Base-by-base conservation (phyloP, 1,139 yeast species). In the Debaryomyces sp. region DNA sequence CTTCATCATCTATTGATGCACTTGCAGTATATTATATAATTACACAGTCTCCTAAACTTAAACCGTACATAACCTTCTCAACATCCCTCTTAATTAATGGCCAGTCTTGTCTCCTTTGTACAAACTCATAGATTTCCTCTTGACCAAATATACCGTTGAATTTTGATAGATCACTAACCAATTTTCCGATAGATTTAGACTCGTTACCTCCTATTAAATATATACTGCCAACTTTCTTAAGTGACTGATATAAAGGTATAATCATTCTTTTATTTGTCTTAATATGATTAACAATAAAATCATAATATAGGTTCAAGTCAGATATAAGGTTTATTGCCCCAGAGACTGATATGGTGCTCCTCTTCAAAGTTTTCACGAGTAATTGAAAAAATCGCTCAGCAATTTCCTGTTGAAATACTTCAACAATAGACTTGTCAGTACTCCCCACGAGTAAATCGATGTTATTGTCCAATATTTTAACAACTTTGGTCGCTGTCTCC, bases 21-120 rank as follows among this genome's bases (percentile, higher is more conserved):
- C 7, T 17, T 34, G n/a, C n/a, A n/a, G 8, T 12, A 21, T 18
- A 15, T 17, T 42, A 46, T 29, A 33, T n/a, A 30, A 46, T 38
- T 34, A 64, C 62, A 74, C 96, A 84, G 65, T 86, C 89, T 50
- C 72, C 83, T 30, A 87, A 68, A 13, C 94, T 90, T 49, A 91
- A 77, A 0, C 99, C 99, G 61, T 91, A 94, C 85, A 94, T 89
- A n/a, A 89, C 94, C 63, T 87, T 89, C 64, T 94, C 98, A 5
- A 94, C 98, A 50, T 88, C 90, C 52, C 77, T 76, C 56, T 82
- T 84, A 37, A 94, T 89, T 41, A 73, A 62, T 0, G 80, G 68
- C 99, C 99, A 94, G 62, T 94, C 99, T 42, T 84, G 80, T 49
- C 99, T 75, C 52, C 96, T 75, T 59, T 89, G 94, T 4, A 91